Evolutionary conservation across 2,329 filamentous ascomycete genomes (phyloP), one percentile per base, ranked within the genome.

Genomic region (Cladosporium phlei): DNA sequence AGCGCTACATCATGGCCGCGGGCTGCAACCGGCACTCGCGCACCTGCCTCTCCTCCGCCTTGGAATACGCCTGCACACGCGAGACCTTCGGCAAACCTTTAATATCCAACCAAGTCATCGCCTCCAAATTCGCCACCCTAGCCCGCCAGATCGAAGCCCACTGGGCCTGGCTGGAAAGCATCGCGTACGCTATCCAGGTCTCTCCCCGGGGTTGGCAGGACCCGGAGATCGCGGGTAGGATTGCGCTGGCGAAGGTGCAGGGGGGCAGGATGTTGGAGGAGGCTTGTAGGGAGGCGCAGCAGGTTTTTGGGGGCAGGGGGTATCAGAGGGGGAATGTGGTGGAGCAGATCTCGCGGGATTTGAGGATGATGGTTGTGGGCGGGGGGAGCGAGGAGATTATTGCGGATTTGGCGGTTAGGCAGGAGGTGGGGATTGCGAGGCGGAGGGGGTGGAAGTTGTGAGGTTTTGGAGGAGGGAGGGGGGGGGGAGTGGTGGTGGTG

Each of bases 1-100:
- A 84, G 60, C 69, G 80, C 6, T 78, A 79, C 53, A 71, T 75
- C 51, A 73, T 84, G 57, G 72, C 77, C 1, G 73, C 77, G 2
- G 70, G 71, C 17, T 76, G 74, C 49, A 78, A 82, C 45, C 70
- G 78, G 35, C 74, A 80, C 59, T 76, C 78, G 1, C 71, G 61
- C 4, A 61, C 59, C 1, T 62, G 59, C 34, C 47, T 63, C 2
- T 47, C 52, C 4, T 45, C 54, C 9, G 57, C 62, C 2, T 55
- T 62, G 33, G 54, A 55, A 20, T 65, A 65, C 39, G 63, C 63
- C 11, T 51, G 58, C 48, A 56, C 54, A 33, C 56, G 63, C 9
- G 57, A 62, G 38, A 66, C 62, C 2, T 66, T 65, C 44, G 63
- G 63, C 14, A 62, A 61, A 43, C 55, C 55, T 4, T 50, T 66